These are phyloP conservation scores for Kuraishia ogatae DNA, from an alignment of 805 yeast genomes.

Conservation along the genomic window DNA sequence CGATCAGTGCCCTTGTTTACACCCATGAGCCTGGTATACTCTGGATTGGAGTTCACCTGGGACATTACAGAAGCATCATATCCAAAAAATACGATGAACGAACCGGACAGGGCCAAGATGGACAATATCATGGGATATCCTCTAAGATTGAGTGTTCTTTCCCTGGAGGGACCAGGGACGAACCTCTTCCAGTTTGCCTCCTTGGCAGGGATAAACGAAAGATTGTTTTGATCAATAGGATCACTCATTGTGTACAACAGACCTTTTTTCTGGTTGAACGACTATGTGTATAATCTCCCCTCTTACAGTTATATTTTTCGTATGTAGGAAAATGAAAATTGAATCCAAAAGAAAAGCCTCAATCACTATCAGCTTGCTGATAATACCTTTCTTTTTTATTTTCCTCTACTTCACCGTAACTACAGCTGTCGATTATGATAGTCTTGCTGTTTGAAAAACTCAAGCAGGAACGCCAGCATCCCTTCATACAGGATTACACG, in stretches of 20 bases:
- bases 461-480: neutral
- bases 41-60: constrained; percentile 1
- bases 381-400: no score
- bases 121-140: constrained; percentile 2
- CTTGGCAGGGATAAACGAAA: constrained; percentile 1
- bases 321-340: neutral
- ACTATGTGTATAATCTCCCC: neutral
- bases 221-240: neutral
- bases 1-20: constrained; percentile 2
- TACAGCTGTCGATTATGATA: neutral
- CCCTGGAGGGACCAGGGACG: constrained; percentile 2
- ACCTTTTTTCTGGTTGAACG: neutral
- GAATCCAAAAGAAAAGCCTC: neutral
- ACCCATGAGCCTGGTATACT: constrained; percentile 2
- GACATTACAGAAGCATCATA: constrained; percentile 3
- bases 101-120: constrained; percentile 2
- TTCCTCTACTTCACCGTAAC: no score
- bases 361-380: no score
- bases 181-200: constrained; percentile 2
- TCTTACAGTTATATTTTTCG: no score
- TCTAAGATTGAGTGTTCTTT: neutral
- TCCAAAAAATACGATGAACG: constrained; percentile 4
- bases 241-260: neutral
- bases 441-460: neutral
- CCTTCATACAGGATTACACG: neutral